Base-by-base conservation (phyloP, 2,329 filamentous ascomycete species). In the Amauroascus niger region DNA sequence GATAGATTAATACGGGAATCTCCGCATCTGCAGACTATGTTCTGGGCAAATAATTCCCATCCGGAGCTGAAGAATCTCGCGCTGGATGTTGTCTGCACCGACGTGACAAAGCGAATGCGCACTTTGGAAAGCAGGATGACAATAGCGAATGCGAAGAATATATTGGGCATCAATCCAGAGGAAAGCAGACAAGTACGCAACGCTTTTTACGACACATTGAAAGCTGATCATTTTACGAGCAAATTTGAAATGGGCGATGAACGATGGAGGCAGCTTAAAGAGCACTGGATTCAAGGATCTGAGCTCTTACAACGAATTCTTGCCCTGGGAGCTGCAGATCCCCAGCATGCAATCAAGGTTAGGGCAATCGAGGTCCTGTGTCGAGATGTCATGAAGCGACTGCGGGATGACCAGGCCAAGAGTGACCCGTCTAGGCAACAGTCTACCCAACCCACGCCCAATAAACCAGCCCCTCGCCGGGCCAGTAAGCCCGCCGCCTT, bases 71-170 rank as follows among this genome's bases (percentile, higher is more conserved):
- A 83, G 64, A 77, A 77, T 35, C 74, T 88, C 44, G 86, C 87
- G 0, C 72, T 94, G 4, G 87, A 94, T 65, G 79, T 88, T 44
- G 83, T 94, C 22, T 89, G 86, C 63, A 84, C 81, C 26, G 87
- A 91, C 69, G 85, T 91, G 28, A 90, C 86, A 1, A 93, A 93
- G 69, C 76, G 85, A 18, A 83, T 90, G 74, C 80, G 87, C 62
- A 80, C 73, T 11, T 65, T 81, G 54, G 79, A 82, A 47, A 77
- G 75, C 32, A 75, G 79, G n/a, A 82, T 91, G 77, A 83, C 81
- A 0, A 79, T 91, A 43, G 78, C 81, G 1, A 83, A 89, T 55
- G 86, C 86, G 3, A 90, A 88, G 66, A 86, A 85, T 63, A 73
- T 77, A 28, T 75, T 88, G 45, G 81, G 81, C 28, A 74, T 88